Conservation (phyloP, 169 alveolate species). For the Eimeria praecox region DNA sequence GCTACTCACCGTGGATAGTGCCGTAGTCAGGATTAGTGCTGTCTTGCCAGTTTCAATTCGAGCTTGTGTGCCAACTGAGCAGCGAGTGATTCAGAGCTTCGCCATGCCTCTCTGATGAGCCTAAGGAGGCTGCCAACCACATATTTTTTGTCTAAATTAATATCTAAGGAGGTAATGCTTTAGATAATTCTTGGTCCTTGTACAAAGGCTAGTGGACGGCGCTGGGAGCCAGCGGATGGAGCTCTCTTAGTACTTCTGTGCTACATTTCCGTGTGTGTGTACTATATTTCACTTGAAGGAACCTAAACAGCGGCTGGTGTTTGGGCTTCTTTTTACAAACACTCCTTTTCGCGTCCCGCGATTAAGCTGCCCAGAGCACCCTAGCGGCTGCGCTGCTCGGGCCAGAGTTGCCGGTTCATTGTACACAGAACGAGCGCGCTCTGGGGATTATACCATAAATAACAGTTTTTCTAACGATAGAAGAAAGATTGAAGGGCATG, state of each 20-base stretch:
- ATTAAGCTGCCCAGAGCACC: background rate
- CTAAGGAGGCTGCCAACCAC: background rate
- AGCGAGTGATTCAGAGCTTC: background rate
- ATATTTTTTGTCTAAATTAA: background rate
- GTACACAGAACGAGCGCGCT: background rate
- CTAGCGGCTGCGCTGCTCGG: too few species aligned
- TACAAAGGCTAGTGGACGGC: too few species aligned
- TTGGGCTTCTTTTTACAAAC: background rate
- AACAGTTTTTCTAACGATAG: background rate
- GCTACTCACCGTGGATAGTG: background rate
- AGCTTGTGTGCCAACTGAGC: background rate
- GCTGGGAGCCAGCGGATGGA: too few species aligned
- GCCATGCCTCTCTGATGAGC: background rate
- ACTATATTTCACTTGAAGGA: background rate
- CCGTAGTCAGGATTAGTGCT: background rate
- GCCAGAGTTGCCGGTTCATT: background rate
- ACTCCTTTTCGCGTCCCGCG: background rate
- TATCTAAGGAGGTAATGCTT: background rate
- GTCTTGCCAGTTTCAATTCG: background rate
- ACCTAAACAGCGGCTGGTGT: background rate
- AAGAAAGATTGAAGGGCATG: background rate
- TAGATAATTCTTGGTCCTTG: too few species aligned
- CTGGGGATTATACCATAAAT: background rate
- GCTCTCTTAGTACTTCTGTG: too few species aligned
- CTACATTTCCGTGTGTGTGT: background rate